Evolutionary conservation across 1,284 basidiomycete species (phyloP), one percentile per base, ranked within the genome.

Genomic region (Psilocybe mexicana): DNA sequence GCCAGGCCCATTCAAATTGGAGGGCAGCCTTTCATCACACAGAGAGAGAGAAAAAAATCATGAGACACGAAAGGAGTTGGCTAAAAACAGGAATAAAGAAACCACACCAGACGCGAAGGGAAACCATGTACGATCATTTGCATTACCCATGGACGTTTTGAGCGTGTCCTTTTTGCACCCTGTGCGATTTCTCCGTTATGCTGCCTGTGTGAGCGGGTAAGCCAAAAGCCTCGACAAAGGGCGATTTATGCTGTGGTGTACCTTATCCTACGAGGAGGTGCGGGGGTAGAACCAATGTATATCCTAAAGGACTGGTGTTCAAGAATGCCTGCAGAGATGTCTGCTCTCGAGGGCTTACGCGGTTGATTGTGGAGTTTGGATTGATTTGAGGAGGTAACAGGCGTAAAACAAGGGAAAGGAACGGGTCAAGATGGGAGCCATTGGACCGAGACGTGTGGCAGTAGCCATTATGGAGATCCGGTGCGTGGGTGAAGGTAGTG

Each of bases 1-100:
- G 92, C 93, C 93, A 96, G 14, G 93, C 93, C 92, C 93, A 95
- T 74, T 96, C 93, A 67, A 94, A 95, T 73, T 94, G 84, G 2
- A 95, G 77, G 0, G 94, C 93, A 0, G 91, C 84, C 77, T 80
- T 46, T 38, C 46, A 55, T 43, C 45, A 33, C 5, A 33, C 30
- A 33, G 18, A 18, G 18, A 18, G 18, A 18, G 35, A 42, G 10
- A 10, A 50, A 50, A 28, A 44, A 7, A 57, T 44, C 43, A 43
- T 50, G 36, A 18, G 30, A 48, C 25, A 30, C 7, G 35, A 45
- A 28, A 23, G 35, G 48, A 18, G 36, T 40, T 40, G n/a, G n/a
- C 38, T 40, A 8, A 35, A 35, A 47, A 18, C 30, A 26, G 25
- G 33, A 28, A 46, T 23, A n/a, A 36, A 57, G 51, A 8, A 58